phyloP scores from a whole-genome alignment of 2,329 filamentous ascomycete genomes.

The Passalora sequoiae region DNA sequence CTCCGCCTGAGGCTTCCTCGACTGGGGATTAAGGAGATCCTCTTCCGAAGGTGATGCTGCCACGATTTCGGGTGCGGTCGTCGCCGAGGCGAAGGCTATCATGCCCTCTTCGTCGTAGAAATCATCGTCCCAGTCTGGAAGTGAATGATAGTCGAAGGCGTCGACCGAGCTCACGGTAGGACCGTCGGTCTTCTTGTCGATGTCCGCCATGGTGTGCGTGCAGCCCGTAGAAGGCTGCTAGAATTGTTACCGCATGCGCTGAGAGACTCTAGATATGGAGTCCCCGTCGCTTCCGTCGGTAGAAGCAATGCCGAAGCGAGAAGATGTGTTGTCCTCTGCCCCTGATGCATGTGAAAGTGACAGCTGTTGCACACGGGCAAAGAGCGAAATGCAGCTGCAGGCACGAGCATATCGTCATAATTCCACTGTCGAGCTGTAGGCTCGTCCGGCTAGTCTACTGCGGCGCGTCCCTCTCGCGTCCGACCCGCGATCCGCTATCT shows the following conservation, averaged over 20 bases:
- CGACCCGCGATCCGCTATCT: no score
- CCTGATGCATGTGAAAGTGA: no score
- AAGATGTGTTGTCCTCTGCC: no score
- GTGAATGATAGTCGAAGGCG: constrained; percentile 62
- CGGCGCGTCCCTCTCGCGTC: no score
- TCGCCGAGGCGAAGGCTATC: constrained; percentile 70
- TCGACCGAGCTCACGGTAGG: constrained; percentile 39
- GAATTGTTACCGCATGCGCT: constrained; percentile 3
- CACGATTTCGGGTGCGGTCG: constrained; percentile 69
- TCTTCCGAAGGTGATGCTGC: constrained; percentile 53
- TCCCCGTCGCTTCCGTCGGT: no score
- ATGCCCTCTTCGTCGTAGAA: constrained; percentile 72
- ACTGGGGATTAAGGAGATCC: constrained; percentile 43
- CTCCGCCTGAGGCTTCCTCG: constrained; percentile 37
- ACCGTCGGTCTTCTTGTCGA: constrained; percentile 44
- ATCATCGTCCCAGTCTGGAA: constrained; percentile 76
- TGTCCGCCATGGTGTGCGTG: constrained; percentile 38
- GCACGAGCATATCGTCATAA: no score
- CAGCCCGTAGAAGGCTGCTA: constrained; percentile 3
- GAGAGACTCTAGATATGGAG: neutral
- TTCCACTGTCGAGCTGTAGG: no score
- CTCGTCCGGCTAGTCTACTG: no score
- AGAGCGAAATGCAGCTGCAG: no score
- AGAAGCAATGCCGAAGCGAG: no score
- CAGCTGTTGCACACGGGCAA: no score